Evolutionary conservation across 768 basidiomycete genomes (phyloP), one percentile per base, ranked within the genome.

Genomic region (Galerina sulciceps): DNA sequence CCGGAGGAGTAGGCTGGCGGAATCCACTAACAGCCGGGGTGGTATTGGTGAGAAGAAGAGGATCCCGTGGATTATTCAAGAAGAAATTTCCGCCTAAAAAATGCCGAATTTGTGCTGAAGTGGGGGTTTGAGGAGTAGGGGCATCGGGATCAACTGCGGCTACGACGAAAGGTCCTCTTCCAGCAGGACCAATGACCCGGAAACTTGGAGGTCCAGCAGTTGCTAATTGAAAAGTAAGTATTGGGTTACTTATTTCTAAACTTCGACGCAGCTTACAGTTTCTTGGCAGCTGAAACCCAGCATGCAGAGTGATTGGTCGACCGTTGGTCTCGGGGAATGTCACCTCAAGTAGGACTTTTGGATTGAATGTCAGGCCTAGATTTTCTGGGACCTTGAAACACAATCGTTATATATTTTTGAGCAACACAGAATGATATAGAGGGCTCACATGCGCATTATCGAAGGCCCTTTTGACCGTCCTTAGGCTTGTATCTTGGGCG

Each of bases 71-170:
- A 2, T 41, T 17, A 15, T 57, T 55, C 1, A 51, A 36, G 35
- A 52, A 62, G 57, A 80, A 82, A 62, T 79, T 75, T 0, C 77
- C 78, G 1, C 77, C 79, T 2, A 83, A 66, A 70, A 81, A 81
- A 64, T 84, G 82, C 2, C 81, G 75, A 42, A 83, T 77, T 60
- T 83, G 79, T 1, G 79, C 72, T 3, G 36, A 51, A 6, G 71
- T 79, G 11, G 78, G 76, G 15, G 61, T 67, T 60, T 81, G 78
- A 1, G 83, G 82, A n/a, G 81, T 81, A 8, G 81, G 81, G 10
- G 78, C 81, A 60, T 84, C 83, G 4, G 78, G 83, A 59, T 83
- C 82, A 3, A 83, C 77, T 10, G 73, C 62, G 0, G 77, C 76
- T 10, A 84, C 63, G 14, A 84, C 79, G 63, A 80, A 84, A 0